A percentile compares a stretch with the other conserved stretches of the same genome.
These are phyloP conservation scores for Cladobotryum mycophilum DNA, from an alignment of 2,329 filamentous ascomycete genomes.

Conservation along the genomic window DNA sequence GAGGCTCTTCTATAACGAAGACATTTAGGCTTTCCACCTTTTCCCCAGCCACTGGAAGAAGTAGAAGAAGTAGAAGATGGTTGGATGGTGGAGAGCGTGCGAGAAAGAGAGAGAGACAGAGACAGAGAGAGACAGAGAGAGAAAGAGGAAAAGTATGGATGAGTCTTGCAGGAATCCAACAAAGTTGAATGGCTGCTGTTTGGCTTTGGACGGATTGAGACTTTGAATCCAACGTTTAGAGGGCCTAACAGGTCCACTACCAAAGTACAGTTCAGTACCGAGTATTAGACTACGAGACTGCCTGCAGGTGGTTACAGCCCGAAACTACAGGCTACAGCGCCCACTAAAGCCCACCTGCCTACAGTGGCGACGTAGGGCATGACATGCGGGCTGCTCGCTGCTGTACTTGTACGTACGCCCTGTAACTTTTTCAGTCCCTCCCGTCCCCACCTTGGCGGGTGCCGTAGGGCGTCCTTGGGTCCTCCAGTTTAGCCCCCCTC, in stretches of 20 bases:
- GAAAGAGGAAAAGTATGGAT: background rate
- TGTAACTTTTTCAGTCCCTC: no score
- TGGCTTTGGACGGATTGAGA: background rate
- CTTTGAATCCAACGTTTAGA: no score
- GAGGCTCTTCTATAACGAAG: constrained; percentile 30
- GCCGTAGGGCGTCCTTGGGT: constrained; percentile 6
- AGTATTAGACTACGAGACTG: no score
- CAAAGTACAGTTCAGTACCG: no score
- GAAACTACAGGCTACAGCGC: background rate
- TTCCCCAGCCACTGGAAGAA: background rate
- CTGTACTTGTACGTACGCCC: no score
- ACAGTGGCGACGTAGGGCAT: no score
- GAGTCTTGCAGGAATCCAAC: no score
- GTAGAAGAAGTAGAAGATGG: background rate
- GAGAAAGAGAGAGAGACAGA: background rate
- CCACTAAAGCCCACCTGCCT: background rate
- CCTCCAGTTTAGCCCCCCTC: no score
- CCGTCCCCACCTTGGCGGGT: background rate
- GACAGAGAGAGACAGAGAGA: background rate
- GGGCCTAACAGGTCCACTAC: no score
- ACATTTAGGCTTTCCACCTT: constrained; percentile 20
- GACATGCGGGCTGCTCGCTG: no score
- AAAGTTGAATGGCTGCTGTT: background rate
- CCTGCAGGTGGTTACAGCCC: background rate
- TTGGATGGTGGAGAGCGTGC: background rate